Evolutionary conservation across 192 early-diverging fungal species (phyloP).

Genomic region (Backusella liffmaniae): DNA sequence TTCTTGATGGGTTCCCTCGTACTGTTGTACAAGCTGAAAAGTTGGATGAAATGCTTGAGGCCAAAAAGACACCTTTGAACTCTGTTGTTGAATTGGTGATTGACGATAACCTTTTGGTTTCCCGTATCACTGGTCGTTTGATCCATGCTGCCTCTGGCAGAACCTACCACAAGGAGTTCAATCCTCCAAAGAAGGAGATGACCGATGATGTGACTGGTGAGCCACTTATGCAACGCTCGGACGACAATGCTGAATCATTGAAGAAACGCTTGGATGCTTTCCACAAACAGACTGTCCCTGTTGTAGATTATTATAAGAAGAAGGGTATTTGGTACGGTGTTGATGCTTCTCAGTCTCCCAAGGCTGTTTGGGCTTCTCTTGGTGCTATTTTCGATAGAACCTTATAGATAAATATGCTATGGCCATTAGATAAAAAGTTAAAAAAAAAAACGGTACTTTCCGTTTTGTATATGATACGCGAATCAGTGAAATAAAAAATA

Average conservation of each 20-base stretch:
- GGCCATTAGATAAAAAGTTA: not conserved
- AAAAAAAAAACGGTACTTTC: not conserved
- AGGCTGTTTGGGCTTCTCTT: slow-evolving; percentile 86
- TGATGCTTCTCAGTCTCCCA: slow-evolving; percentile 89
- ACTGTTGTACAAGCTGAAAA: slow-evolving; percentile 98
- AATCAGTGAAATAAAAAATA: not conserved
- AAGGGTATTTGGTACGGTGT: slow-evolving; percentile 90
- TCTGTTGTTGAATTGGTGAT: slow-evolving; percentile 90
- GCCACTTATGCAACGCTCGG: slow-evolving; percentile 94
- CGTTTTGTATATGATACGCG: not conserved
- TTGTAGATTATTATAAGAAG: slow-evolving; percentile 89
- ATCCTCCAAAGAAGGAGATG: slow-evolving; percentile 86
- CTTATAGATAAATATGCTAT: slow-evolving; percentile 42
- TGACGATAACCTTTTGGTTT: slow-evolving; percentile 89
- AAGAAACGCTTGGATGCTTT: slow-evolving; percentile 87
- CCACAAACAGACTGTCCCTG: slow-evolving; percentile 78
- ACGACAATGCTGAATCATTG: slow-evolving; percentile 93
- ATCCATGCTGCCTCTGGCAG: slow-evolving; percentile 92
- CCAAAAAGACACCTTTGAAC: slow-evolving; percentile 74
- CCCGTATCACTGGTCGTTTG: slow-evolving; percentile 94
- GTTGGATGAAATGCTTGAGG: slow-evolving; percentile 92
- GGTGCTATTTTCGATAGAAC: slow-evolving; percentile 81
- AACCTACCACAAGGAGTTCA: slow-evolving; percentile 95
- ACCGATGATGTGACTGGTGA: slow-evolving; percentile 97
- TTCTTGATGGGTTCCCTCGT: slow-evolving; percentile 98